Conservation (phyloP, 2,329 filamentous ascomycete genomes). For the Penicillium sp. region DNA sequence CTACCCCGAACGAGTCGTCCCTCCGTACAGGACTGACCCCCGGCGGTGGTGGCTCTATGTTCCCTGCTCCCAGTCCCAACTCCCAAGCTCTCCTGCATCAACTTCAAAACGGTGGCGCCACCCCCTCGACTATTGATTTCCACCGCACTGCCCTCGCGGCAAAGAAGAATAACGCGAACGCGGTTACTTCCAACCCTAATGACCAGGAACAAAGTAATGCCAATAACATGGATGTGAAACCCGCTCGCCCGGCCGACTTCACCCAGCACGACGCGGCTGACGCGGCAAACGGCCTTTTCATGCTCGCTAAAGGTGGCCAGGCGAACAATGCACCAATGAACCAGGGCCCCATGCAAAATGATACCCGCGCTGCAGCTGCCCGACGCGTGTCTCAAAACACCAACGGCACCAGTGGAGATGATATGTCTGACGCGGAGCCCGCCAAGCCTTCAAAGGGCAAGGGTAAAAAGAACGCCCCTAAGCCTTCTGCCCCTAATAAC, state of each 20-base stretch:
- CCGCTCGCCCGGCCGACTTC: conserved; percentile 60
- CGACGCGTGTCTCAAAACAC: conserved; percentile 44
- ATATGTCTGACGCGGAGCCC: conserved; percentile 70
- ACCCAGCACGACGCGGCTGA: conserved; percentile 89
- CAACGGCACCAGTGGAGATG: conserved; percentile 60
- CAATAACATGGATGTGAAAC: conserved; percentile 48
- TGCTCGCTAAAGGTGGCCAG: conserved; percentile 72
- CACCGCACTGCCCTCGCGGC: conserved; percentile 87
- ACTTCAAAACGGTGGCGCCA: conserved; percentile 77
- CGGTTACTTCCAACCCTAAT: conserved; percentile 45
- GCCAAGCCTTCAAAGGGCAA: conserved; percentile 68
- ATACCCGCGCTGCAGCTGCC: conserved; percentile 45
- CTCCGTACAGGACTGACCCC: conserved; percentile 89
- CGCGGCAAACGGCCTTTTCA: conserved; percentile 89
- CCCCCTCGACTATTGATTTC: conserved; percentile 89
- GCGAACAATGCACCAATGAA: conserved; percentile 57
- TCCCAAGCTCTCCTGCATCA: conserved; percentile 80
- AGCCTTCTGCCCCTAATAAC: conserved; percentile 58
- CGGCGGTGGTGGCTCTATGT: conserved; percentile 95
- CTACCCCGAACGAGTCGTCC: conserved; percentile 95
- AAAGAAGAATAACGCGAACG: conserved; percentile 56
- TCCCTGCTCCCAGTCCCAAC: conserved; percentile 86
- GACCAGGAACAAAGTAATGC: conserved; percentile 39
- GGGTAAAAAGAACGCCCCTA: conserved; percentile 66
- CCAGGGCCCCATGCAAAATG: conserved; percentile 38